Base-by-base conservation (phyloP, 768 basidiomycete species). In the Boletus subparvulus region DNA sequence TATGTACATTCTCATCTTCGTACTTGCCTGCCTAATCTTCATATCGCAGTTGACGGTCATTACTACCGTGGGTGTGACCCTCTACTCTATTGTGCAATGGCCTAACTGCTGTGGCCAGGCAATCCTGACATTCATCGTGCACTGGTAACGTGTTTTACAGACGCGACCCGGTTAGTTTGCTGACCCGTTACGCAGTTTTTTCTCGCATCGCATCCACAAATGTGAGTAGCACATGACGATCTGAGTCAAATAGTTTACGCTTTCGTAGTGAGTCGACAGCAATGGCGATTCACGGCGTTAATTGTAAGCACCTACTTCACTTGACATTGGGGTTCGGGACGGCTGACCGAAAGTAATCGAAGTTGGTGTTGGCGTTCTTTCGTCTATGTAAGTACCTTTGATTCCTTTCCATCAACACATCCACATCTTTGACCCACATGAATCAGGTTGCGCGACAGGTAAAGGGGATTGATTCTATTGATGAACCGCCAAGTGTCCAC, bases 91-190 rank as follows among this genome's bases (percentile, higher is more conserved):
- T 50, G 17, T 14, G 6, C 35, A 24, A 3, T 26, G 24, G 3
- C 12, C 49, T 50, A 36, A 60, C 32, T 47, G 3, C 50, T 69
- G 21, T 67, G 71, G 0, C 70, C 74, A 60, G 80, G 80, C 79
- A 1, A 61, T 78, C 28, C 68, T 80, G 32, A 82, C 80, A 0
- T 76, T 81, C 49, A 70, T 81, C 32, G 80, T 83, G 6, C 81
- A 83, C 56, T 78, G 80, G 80, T 81, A 46, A 41, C 73, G 50
- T n/a, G 14, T 44, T 41, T 11, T 26, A 2, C 13, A 3, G 9
- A 37, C 10, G 24, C 17, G 2, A 0, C 5, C n/a, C 6, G 16
- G 26, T 28, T 45, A 3, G 39, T 28, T 36, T 21, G n/a, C n/a
- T 50, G 36, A 60, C 30, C 36, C 4, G 1, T 26, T 4, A 8